Base-by-base conservation (phyloP, 116 monocot species). In the Phalaenopsis hybrid region DNA sequence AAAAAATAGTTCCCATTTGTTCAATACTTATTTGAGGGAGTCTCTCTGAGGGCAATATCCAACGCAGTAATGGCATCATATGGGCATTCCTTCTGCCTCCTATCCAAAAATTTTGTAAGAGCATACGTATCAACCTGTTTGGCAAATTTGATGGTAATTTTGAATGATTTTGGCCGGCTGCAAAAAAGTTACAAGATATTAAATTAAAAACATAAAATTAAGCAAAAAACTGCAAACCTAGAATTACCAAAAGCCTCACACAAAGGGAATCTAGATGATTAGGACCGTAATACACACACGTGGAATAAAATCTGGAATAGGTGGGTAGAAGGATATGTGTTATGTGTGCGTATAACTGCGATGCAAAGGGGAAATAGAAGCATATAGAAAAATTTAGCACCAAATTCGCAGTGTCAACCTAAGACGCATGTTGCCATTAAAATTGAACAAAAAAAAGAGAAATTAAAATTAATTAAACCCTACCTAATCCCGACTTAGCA, bases 121-220 rank as follows among this genome's bases (percentile, higher is more conserved):
- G 89, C 86, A 58, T 86, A 55, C 28, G 90, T n/a, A 68, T 94
- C 93, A 28, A 87, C 48, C 21, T 52, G 43, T 4, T 79, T 88
- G 13, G 37, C 37, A 2, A 37, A 37, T 37, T 3, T 37, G 3
- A 37, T 37, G 3, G 37, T 37, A 37, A 37, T 88, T 16, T 41
- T 85, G 58, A 77, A 97, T 8, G 89, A 89, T 57, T 48, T 91
- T 4, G 88, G 86, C 11, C 83, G 80, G 31, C 88, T 88, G 65
- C 18, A 59, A 1, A 65, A 46, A 80, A 0, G 37, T 37, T 70
- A 70, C 37, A 37, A 37, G 23, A 8, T 57, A 57, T 34, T 33
- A 5, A 70, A 70, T 70, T 3, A 11, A 70, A 31, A 70, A 70
- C 8, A 70, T 70, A 37, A 8, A 33, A 70, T 37, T 37, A 70